A percentile compares a stretch with the other conserved stretches of the same genome.
Conservation (phyloP, 2,329 filamentous ascomycete species). For the Didymella pinodella region DNA sequence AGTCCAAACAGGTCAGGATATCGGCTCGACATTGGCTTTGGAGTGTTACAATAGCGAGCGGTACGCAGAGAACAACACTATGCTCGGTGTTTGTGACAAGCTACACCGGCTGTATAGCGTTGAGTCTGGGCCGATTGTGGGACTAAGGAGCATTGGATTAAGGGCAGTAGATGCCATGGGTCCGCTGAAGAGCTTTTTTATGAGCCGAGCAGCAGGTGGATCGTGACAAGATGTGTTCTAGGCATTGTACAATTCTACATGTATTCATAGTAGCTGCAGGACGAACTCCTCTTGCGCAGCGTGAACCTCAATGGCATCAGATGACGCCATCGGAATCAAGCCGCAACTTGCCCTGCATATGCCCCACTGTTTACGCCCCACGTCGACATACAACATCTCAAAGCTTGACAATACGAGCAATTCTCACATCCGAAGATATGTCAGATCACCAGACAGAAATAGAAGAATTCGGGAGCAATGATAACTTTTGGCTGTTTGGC, state of each 20-base stretch:
- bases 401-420: neutral
- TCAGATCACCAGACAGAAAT: slow-evolving; percentile 41
- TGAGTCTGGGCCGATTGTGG: slow-evolving; percentile 78
- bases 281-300: neutral
- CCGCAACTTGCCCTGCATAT: slow-evolving; percentile 15
- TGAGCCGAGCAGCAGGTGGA: slow-evolving; percentile 68
- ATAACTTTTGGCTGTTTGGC: slow-evolving; percentile 94
- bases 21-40: slow-evolving; percentile 79
- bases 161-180: slow-evolving; percentile 76
- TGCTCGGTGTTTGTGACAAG: slow-evolving; percentile 85
- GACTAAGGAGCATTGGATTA: slow-evolving; percentile 78
- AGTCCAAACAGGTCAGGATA: slow-evolving; percentile 83
- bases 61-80: slow-evolving; percentile 79
- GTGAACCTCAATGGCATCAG: slow-evolving; percentile 17
- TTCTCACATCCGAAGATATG: slow-evolving; percentile 25
- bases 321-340: slow-evolving; percentile 27
- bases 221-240: slow-evolving; percentile 26
- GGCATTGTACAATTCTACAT: slow-evolving; percentile 21
- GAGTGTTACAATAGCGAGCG: slow-evolving; percentile 83
- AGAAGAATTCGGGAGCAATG: slow-evolving; percentile 49
- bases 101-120: slow-evolving; percentile 92
- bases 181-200: slow-evolving; percentile 83
- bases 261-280: slow-evolving; percentile 17
- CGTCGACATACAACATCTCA: slow-evolving; percentile 12
- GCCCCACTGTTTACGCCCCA: slow-evolving; percentile 33